Conservation (phyloP, 169 alveolate species). For the Condylostoma magnum region DNA sequence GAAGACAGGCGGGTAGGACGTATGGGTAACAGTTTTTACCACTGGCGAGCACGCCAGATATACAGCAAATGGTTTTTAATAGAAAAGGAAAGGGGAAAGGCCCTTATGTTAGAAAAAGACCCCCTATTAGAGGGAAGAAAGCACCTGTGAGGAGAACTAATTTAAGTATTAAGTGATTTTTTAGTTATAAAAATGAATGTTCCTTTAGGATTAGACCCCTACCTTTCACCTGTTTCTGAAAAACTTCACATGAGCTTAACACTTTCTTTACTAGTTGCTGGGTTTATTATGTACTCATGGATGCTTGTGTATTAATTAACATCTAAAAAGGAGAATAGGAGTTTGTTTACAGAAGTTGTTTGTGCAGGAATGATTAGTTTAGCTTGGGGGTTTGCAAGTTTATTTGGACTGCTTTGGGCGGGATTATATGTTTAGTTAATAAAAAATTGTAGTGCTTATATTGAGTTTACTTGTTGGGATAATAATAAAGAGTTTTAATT, state of each 20-base stretch:
- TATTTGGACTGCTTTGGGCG: constrained; percentile 25
- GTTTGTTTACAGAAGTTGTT: not conserved
- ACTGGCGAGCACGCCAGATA: constrained; percentile 61
- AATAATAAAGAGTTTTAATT: too few species aligned
- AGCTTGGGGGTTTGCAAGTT: constrained; percentile 25
- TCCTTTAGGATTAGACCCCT: too few species aligned
- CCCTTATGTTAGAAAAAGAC: not conserved
- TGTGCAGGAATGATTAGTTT: constrained; percentile 2
- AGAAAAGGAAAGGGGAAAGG: not conserved
- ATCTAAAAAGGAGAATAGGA: not conserved
- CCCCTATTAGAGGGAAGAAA: too few species aligned
- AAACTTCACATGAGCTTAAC: not conserved
- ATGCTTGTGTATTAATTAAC: constrained; percentile 21
- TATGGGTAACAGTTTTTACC: constrained; percentile 68
- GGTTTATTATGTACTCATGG: constrained; percentile 25
- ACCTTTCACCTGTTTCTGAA: constrained; percentile 17
- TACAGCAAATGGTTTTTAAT: constrained; percentile 36
- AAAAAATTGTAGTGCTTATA: too few species aligned
- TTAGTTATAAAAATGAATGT: too few species aligned
- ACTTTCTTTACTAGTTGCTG: not conserved
- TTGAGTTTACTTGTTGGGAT: too few species aligned
- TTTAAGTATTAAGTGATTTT: too few species aligned
- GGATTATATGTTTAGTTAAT: constrained; percentile 19
- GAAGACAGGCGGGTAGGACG: constrained; percentile 58
- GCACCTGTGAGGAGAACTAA: too few species aligned